phyloP scores from a whole-genome alignment of 352 stramenopile genomes.

The Phytophthora pisi region DNA sequence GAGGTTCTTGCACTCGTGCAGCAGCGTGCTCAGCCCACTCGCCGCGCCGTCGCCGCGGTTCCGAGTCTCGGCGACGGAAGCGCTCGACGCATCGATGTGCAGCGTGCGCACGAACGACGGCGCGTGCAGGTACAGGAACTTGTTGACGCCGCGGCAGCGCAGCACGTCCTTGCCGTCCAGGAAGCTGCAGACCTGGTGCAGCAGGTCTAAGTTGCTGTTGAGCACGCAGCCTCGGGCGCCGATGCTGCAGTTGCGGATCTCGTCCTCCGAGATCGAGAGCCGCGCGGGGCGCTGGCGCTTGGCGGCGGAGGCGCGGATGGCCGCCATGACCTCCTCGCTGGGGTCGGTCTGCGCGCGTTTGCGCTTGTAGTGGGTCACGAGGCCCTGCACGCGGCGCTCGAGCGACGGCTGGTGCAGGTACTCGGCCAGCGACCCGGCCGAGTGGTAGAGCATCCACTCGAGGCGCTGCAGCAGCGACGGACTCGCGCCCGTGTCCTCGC shows the following conservation, averaged over 20 bases:
- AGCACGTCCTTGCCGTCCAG: constrained; percentile 58
- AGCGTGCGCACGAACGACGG: constrained; percentile 52
- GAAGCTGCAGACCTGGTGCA: constrained; percentile 63
- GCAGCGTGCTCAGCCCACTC: constrained; percentile 26
- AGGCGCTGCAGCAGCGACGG: constrained; percentile 72
- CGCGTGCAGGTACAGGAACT: constrained; percentile 55
- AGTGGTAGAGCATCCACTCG: constrained; percentile 81
- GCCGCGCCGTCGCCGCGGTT: constrained; percentile 22
- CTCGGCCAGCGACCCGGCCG: constrained; percentile 64
- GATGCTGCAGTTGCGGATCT: constrained; percentile 19
- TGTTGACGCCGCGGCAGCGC: constrained; percentile 50
- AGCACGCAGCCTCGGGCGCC: constrained; percentile 39
- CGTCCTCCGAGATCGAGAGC: constrained; percentile 26
- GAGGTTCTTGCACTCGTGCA: constrained; percentile 54
- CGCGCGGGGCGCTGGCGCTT: constrained; percentile 11
- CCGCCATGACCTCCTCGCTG: constrained; percentile 17
- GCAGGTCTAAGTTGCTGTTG: constrained; percentile 60
- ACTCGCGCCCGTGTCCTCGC: constrained; percentile 28
- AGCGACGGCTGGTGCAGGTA: constrained; percentile 70
- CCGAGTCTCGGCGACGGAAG: constrained; percentile 4
- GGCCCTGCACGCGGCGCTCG: constrained; percentile 70
- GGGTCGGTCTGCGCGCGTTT: constrained; percentile 27
- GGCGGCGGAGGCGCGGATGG: constrained; percentile 16
- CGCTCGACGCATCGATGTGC: constrained; percentile 40
- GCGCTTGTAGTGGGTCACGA: constrained; percentile 71